These are phyloP conservation scores for Exophiala dermatitidis DNA, from an alignment of 2,329 filamentous ascomycete genomes.

Conservation along the genomic window DNA sequence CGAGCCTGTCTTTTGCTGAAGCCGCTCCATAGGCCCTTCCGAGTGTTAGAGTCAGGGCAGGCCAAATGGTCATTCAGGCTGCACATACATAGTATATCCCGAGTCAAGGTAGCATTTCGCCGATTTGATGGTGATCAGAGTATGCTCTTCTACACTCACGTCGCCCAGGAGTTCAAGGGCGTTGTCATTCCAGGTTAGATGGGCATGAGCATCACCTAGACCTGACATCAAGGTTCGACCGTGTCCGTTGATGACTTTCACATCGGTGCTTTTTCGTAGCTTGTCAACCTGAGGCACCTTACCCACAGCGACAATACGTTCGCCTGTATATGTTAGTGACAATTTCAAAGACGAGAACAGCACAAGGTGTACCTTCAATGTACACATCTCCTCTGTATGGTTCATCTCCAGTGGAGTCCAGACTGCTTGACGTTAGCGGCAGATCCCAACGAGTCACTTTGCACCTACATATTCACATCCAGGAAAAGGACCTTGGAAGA, in stretches of 20 bases:
- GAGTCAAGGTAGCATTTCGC: constrained; percentile 44
- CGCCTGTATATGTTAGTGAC: constrained; percentile 20
- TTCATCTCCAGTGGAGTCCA: constrained; percentile 36
- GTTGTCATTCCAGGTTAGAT: constrained; percentile 44
- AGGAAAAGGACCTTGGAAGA: constrained; percentile 33
- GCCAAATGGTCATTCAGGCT: too few species aligned
- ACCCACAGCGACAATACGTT: constrained; percentile 34
- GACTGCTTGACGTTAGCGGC: neutral
- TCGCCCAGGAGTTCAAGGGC: constrained; percentile 39
- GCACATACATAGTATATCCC: constrained; percentile 43
- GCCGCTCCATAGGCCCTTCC: constrained; percentile 41
- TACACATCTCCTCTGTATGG: constrained; percentile 37
- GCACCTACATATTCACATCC: constrained; percentile 33
- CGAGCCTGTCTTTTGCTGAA: constrained; percentile 42
- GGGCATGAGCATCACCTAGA: constrained; percentile 44
- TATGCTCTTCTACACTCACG: constrained; percentile 44
- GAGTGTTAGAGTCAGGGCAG: too few species aligned
- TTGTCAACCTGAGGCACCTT: constrained; percentile 30
- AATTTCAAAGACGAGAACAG: neutral
- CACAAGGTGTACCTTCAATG: constrained; percentile 31
- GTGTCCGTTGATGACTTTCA: constrained; percentile 35
- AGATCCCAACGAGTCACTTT: too few species aligned
- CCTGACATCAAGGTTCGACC: constrained; percentile 46
- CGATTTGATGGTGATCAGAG: constrained; percentile 38
- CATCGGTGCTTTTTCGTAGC: constrained; percentile 30